Percentiles rank a stretch among this genome's conserved stretches.
These are phyloP conservation scores for Kuraishia borneana DNA, from an alignment of 805 yeast species.

Conservation along the genomic window DNA sequence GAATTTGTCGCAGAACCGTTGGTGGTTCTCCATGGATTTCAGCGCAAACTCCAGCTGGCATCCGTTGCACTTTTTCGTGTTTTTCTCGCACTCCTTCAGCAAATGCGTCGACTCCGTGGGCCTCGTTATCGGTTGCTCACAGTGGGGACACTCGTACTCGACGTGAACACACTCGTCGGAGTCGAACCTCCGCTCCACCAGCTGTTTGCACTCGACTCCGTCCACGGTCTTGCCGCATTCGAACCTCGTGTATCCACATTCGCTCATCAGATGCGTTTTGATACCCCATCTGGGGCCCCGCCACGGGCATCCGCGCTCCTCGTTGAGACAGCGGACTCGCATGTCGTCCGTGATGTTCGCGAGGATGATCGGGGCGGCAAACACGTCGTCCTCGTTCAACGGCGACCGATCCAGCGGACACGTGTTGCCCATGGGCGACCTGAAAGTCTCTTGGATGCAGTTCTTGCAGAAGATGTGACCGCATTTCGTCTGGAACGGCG, in stretches of 20 bases:
- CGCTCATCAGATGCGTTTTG: constrained; percentile 32
- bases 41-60: constrained; percentile 32
- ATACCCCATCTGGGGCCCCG: constrained; percentile 48
- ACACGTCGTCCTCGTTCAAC: constrained; percentile 20
- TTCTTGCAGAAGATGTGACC: constrained; percentile 58
- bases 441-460: constrained; percentile 38
- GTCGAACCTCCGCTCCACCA: constrained; percentile 2
- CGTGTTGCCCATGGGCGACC: constrained; percentile 20
- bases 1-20: constrained; percentile 27
- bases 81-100: constrained; percentile 24
- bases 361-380: constrained; percentile 46
- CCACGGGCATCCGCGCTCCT: constrained; percentile 44
- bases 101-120: constrained; percentile 24
- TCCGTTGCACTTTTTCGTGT: constrained; percentile 23
- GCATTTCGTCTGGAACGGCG: constrained; percentile 52
- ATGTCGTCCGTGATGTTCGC: constrained; percentile 53
- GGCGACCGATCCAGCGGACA: constrained; percentile 58
- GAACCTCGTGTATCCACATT: constrained; percentile 27
- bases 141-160: constrained; percentile 22
- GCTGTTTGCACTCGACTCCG: not conserved
- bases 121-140: constrained; percentile 18
- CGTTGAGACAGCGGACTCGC: constrained; percentile 41
- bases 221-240: constrained; percentile 16
- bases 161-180: constrained; percentile 26
- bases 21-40: constrained; percentile 27